Percentiles rank a stretch among this genome's conserved stretches.
phyloP scores from a whole-genome alignment of 192 early-diverging fungal species.

The Gamsiella multidivaricata region DNA sequence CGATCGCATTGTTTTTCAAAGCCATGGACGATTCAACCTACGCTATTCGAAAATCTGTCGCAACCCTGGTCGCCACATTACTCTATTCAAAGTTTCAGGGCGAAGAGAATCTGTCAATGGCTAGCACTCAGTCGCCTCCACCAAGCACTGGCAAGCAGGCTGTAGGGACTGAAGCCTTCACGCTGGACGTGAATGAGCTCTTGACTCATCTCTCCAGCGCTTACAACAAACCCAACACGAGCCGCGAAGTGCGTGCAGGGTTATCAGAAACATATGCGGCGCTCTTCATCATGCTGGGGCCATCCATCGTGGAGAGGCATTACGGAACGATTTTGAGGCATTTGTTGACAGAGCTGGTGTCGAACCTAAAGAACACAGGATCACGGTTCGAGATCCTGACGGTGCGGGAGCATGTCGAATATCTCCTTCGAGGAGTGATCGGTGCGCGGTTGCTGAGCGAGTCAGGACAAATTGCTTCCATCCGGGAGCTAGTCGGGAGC shows the following conservation, averaged over 20 bases:
- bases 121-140: constrained; percentile 36
- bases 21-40: constrained; percentile 56
- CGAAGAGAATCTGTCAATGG: constrained; percentile 54
- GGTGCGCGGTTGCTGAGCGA: constrained; percentile 82
- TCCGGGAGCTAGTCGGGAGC: constrained; percentile 67
- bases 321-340: constrained; percentile 77
- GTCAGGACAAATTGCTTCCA: constrained; percentile 76
- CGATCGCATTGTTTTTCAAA: constrained; percentile 45
- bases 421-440: constrained; percentile 79
- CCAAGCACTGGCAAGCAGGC: constrained; percentile 22
- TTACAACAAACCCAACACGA: constrained; percentile 69
- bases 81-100: constrained; percentile 54
- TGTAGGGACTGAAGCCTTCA: constrained; percentile 24
- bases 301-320: constrained; percentile 76
- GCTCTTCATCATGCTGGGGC: constrained; percentile 77
- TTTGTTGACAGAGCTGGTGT: constrained; percentile 70
- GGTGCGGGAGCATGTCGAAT: constrained; percentile 68
- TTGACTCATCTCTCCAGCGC: constrained; percentile 70
- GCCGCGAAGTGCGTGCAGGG: constrained; percentile 79
- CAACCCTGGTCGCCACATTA: constrained; percentile 50
- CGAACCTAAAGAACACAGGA: constrained; percentile 60
- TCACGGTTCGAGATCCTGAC: constrained; percentile 67
- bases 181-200: constrained; percentile 74
- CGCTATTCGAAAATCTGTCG: constrained; percentile 50
- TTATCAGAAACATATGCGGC: constrained; percentile 84